Evolutionary conservation across 805 yeast genomes (phyloP).

Genomic region (Candida methanosorbosa): DNA sequence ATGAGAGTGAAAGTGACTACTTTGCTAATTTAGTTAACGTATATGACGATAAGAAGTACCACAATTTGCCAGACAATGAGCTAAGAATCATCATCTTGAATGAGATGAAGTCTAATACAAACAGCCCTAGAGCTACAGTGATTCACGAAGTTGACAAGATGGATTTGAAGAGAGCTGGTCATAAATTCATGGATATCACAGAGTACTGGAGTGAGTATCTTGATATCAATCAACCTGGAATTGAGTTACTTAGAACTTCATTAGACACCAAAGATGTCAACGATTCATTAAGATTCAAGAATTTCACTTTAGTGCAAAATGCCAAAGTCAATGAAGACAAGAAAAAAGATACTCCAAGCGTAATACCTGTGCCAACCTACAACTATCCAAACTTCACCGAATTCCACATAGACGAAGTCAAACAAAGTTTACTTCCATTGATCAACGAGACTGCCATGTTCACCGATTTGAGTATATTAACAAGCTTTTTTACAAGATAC

Average conservation of each 20-base stretch:
- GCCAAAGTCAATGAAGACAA: background rate
- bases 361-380: conserved; percentile 25
- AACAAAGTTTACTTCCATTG: conserved; percentile 26
- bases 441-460: conserved; percentile 42
- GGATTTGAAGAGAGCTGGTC: conserved; percentile 22
- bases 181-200: conserved; percentile 36
- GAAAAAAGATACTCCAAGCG: too few species aligned
- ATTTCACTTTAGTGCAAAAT: background rate
- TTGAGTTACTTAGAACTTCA: too few species aligned
- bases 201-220: background rate
- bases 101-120: too few species aligned
- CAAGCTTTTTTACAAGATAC: conserved; percentile 69
- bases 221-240: too few species aligned
- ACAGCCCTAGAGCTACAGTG: conserved; percentile 3
- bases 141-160: conserved; percentile 29
- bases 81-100: background rate
- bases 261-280: too few species aligned
- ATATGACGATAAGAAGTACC: too few species aligned
- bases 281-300: background rate
- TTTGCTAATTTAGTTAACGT: too few species aligned
- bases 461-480: conserved; percentile 48
- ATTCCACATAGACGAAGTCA: conserved; percentile 29
- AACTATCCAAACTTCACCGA: conserved; percentile 42
- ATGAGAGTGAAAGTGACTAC: too few species aligned
- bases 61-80: too few species aligned